Percentiles rank a stretch among this genome's conserved stretches.
Conservation (phyloP, 1,284 basidiomycete species). For the Cystobasidium sp. region DNA sequence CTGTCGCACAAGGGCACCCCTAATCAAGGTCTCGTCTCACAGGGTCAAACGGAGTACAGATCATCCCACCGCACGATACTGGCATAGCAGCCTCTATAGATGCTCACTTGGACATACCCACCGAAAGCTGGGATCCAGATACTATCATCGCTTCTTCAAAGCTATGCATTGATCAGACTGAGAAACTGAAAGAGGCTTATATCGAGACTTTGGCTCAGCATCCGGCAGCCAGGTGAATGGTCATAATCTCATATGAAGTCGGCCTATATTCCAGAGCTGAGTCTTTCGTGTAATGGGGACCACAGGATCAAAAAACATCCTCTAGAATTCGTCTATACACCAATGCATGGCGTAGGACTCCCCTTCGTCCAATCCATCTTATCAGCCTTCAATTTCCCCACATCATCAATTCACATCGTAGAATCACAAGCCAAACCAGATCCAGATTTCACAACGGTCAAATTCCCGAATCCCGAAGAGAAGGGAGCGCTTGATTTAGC, state of each 20-base stretch:
- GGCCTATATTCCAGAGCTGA: too few species aligned
- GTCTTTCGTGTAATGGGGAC: not conserved
- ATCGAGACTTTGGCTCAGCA: conserved; percentile 38
- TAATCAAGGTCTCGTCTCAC: too few species aligned
- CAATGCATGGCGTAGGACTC: conserved; percentile 83
- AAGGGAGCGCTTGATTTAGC: conserved; percentile 69
- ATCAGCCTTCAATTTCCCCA: conserved; percentile 63
- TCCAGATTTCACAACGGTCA: conserved; percentile 79
- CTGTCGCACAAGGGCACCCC: too few species aligned
- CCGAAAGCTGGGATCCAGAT: conserved; percentile 60
- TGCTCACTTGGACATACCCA: conserved; percentile 65
- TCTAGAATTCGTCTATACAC: conserved; percentile 74
- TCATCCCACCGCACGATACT: conserved; percentile 76
- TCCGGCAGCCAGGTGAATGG: conserved; percentile 2
- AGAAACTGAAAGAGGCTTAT: conserved; percentile 67
- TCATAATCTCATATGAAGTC: not conserved
- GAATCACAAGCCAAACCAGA: conserved; percentile 63
- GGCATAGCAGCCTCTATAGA: conserved; percentile 72
- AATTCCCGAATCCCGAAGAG: conserved; percentile 84
- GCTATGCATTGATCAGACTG: conserved; percentile 65
- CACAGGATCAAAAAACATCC: conserved; percentile 24
- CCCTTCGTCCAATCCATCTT: conserved; percentile 67
- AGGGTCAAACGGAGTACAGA: conserved; percentile 62
- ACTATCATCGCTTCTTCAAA: conserved; percentile 57
- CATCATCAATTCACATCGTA: conserved; percentile 41